Base-by-base conservation (phyloP, 345 rosid genomes). In the Eucalyptus guilfoylei region DNA sequence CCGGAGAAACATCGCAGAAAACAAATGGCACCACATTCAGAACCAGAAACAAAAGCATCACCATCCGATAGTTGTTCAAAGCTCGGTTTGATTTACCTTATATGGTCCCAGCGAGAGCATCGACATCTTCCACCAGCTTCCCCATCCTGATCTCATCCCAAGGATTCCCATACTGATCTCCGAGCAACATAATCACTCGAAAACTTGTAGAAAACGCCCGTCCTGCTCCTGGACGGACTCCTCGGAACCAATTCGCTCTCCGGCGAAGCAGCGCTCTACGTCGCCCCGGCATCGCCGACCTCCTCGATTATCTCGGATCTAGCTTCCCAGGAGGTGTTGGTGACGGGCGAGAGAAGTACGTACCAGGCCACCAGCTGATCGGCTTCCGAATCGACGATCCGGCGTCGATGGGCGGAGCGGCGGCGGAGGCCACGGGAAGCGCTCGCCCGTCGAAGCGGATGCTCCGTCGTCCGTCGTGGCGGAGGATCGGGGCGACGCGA, bases 121-220 rank as follows among this genome's bases (percentile, higher is more conserved):
- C 98, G 89, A 96, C 98, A 92, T 97, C 99, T 91, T 96, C 99
- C 89, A 96, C 93, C 93, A 96, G 89, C 91, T 95, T 95, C 45
- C 87, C 98, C 89, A 92, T 94, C 87, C 98, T 95, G 88, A 97
- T 89, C 93, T 94, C 94, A 86, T 97, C 93, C 99, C 99, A 97
- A 50, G 98, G 98, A 44, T 96, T 96, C 92, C 45, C 93, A 62
- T 97, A 97, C 93, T 96, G 98, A 90, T 95, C 99, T 21, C 94
- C 90, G 15, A 97, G 95, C 30, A 95, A 89, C 45, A 44, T 44
- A 62, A 93, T 97, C 99, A 42, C 94, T 93, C 42, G 98, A 95
- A 64, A 96, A 96, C 85, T 92, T 93, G 87, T 97, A 95, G 80
- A 93, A 91, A 87, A 96, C 91, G 9, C 92, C 91, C 12, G 98